A percentile compares a stretch with the other conserved stretches of the same genome.
Conservation (phyloP, 2,329 filamentous ascomycete genomes). For the Graphiopsis chlorocephala region DNA sequence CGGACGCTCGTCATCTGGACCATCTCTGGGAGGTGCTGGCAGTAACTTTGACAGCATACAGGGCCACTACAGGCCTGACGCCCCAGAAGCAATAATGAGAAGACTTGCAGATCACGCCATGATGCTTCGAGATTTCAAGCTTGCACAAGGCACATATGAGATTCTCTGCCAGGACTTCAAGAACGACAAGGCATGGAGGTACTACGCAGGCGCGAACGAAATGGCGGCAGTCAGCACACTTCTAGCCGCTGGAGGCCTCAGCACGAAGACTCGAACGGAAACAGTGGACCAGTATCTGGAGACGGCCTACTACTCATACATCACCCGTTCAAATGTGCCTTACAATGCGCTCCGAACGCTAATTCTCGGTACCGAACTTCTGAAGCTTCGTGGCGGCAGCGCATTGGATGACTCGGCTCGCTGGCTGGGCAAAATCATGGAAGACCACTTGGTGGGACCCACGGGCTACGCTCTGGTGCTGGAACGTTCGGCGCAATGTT, state of each 20-base stretch:
- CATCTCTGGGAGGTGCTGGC: conserved; percentile 41
- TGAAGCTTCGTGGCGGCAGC: conserved; percentile 74
- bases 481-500: conserved; percentile 83
- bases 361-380: conserved; percentile 72
- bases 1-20: conserved; percentile 56
- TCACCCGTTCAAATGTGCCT: conserved; percentile 74
- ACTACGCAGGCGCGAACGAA: conserved; percentile 90
- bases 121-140: conserved; percentile 94
- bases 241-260: conserved; percentile 65
- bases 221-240: conserved; percentile 87
- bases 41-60: conserved; percentile 74
- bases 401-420: conserved; percentile 82
- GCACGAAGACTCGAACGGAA: conserved; percentile 74
- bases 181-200: conserved; percentile 95
- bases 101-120: conserved; percentile 94
- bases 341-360: conserved; percentile 79
- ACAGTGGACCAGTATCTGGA: conserved; percentile 84
- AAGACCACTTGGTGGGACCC: conserved; percentile 69
- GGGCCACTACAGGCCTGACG: conserved; percentile 80
- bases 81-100: conserved; percentile 85
- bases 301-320: conserved; percentile 86
- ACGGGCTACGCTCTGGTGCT: conserved; percentile 79
- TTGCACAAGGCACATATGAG: conserved; percentile 89
- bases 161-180: conserved; percentile 83
- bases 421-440: conserved; percentile 79